phyloP scores from a whole-genome alignment of 2,329 filamentous ascomycete genomes.

The Ramularia endophylla region DNA sequence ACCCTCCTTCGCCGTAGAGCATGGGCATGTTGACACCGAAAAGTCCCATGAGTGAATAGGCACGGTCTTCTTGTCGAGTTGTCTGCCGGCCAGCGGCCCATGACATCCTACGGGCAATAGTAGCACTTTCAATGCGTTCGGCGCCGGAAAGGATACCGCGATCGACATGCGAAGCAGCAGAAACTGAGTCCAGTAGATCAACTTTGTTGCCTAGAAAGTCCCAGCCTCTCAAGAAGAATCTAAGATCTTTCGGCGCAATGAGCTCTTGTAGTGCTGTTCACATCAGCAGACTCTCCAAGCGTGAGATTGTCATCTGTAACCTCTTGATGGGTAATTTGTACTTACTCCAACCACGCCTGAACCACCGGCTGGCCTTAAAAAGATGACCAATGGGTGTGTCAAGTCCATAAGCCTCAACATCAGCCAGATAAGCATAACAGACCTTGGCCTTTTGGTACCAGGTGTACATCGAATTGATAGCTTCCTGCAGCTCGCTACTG shows the following conservation, averaged over 20 bases:
- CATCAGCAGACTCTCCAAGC: too few species aligned
- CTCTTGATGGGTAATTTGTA: too few species aligned
- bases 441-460: slow-evolving; percentile 12
- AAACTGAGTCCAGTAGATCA: slow-evolving; percentile 4
- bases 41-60: slow-evolving; percentile 6
- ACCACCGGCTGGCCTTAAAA: slow-evolving; percentile 6
- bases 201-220: slow-evolving; percentile 1
- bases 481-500: slow-evolving; percentile 11
- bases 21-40: slow-evolving; percentile 5
- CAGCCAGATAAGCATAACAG: slow-evolving; percentile 13
- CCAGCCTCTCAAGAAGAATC: background rate
- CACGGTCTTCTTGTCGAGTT: slow-evolving; percentile 2
- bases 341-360: slow-evolving; percentile 8
- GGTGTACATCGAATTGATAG: slow-evolving; percentile 19
- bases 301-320: too few species aligned
- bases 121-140: background rate
- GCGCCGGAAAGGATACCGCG: background rate
- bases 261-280: slow-evolving; percentile 8
- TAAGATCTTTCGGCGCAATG: background rate
- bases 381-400: too few species aligned
- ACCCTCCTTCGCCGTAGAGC: slow-evolving; percentile 12
- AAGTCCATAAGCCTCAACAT: too few species aligned
- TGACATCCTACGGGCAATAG: slow-evolving; percentile 3
- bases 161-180: slow-evolving; percentile 17
- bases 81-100: slow-evolving; percentile 3